These are phyloP conservation scores for Scenedesmus sp. DNA, from an alignment of 163 green algal genomes.

Conservation along the genomic window DNA sequence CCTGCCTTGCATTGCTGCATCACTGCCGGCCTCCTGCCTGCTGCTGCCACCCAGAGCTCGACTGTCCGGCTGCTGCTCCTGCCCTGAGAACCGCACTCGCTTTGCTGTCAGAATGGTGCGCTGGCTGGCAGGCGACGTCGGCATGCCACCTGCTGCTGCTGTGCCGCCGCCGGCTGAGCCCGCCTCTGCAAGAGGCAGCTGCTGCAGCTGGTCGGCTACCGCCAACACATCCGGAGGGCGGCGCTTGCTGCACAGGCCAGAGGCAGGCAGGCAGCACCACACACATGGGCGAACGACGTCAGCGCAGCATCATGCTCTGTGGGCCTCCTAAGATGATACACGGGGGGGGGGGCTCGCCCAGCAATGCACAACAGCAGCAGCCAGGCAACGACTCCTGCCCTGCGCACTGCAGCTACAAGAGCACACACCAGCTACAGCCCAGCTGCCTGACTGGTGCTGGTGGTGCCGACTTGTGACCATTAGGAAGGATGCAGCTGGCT, in stretches of 20 bases:
- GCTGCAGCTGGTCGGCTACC: conserved; percentile 55
- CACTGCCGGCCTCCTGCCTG: background rate
- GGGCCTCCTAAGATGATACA: too few relatives aligned
- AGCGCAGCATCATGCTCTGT: too few relatives aligned
- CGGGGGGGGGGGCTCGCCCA: too few relatives aligned
- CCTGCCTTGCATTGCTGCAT: background rate
- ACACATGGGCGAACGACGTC: too few relatives aligned
- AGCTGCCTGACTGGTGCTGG: background rate
- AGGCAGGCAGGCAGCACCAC: too few relatives aligned
- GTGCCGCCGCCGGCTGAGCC: background rate
- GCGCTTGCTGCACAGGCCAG: conserved; percentile 53
- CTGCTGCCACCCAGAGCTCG: background rate
- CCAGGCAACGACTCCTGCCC: too few relatives aligned
- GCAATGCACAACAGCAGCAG: too few relatives aligned
- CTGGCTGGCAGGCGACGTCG: background rate
- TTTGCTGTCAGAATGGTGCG: conserved; percentile 10
- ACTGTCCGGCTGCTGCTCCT: background rate
- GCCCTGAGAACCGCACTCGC: background rate
- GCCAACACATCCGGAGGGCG: conserved; percentile 38
- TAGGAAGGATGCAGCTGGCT: background rate
- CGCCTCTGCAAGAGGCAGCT: conserved; percentile 24
- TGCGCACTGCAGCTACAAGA: too few relatives aligned
- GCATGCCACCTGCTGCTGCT: background rate
- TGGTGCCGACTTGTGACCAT: background rate
- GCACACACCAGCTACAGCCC: too few relatives aligned